Conservation (phyloP, 768 basidiomycete species). For the Amylocystis lapponica region DNA sequence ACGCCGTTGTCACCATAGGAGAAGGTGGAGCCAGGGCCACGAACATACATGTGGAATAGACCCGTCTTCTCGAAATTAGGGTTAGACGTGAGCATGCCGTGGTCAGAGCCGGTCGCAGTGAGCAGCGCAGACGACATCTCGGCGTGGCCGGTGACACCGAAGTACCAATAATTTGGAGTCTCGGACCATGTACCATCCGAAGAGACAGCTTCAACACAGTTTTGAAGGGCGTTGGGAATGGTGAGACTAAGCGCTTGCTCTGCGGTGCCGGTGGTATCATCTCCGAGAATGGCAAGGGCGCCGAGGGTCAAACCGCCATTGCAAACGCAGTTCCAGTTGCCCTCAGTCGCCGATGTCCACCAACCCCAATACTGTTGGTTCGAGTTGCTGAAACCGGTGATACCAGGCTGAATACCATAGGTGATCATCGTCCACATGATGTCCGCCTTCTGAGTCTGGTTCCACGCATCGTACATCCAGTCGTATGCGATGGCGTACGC, state of each 20-base stretch:
- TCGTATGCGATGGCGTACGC: conserved; percentile 94
- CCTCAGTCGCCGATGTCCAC: conserved; percentile 71
- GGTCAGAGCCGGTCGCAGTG: conserved; percentile 82
- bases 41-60: conserved; percentile 84
- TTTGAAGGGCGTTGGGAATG: conserved; percentile 65
- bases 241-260: conserved; percentile 59
- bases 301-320: conserved; percentile 88
- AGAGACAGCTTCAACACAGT: conserved; percentile 61
- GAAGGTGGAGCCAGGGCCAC: conserved; percentile 82
- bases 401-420: conserved; percentile 70
- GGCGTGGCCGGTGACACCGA: conserved; percentile 85
- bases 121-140: conserved; percentile 82
- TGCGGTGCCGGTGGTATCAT: conserved; percentile 74
- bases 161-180: conserved; percentile 94
- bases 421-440: conserved; percentile 71
- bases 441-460: conserved; percentile 56
- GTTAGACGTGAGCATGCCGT: conserved; percentile 66
- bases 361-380: conserved; percentile 44
- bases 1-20: conserved; percentile 83
- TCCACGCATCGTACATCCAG: conserved; percentile 89
- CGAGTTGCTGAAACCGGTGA: conserved; percentile 18
- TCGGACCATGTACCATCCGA: conserved; percentile 90
- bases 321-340: conserved; percentile 99
- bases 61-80: conserved; percentile 68
- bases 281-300: conserved; percentile 83